Evolutionary conservation across 2,329 filamentous ascomycete species (phyloP), one percentile per base, ranked within the genome.

Genomic region (Purpureocillium lavendulum): DNA sequence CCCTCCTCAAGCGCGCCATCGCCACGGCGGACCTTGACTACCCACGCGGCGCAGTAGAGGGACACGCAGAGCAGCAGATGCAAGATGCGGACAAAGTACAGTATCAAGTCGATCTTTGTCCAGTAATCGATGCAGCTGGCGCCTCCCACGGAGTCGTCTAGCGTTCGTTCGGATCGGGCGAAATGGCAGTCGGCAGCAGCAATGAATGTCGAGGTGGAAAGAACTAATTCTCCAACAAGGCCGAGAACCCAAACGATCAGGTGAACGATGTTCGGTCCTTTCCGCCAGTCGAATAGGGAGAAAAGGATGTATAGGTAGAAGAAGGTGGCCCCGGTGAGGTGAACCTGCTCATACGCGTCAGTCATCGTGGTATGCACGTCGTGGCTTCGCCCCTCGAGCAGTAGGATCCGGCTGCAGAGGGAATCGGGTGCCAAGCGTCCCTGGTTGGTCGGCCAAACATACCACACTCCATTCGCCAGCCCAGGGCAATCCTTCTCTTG

Each of bases 241-340:
- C 82, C 82, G 33, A 87, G 62, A 32, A 72, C 58, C 92, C 92
- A 98, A 51, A 87, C 80, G 35, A 83, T 63, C 40, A 90, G 75
- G 61, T 96, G 88, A 39, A 86, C 80, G 35, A 80, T 68, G 36
- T 82, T 89, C 1, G 92, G 92, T 11, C 85, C 85, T 28, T 87
- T 81, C 45, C 77, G 80, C 55, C 84, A 84, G 60, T 96, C 89
- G 53, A 94, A 72, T 41, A 97, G 75, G 24, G 88, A 88, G 54
- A 96, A 83, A 49, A 94, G 73, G 49, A 95, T 75, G 49, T 95
- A 81, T 36, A 85, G 74, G 66, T 94, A 92, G 47, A 92, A 79
- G 69, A 94, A 95, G 49, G 88, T 84, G 33, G 86, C 83, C 40
- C 83, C 87, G 41, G 87, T 76, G 46, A 94, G 70, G 61, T 94